Evolutionary conservation across 371 early-diverging fungal genomes (phyloP).

Genomic region (Conidiobolus incongruus): DNA sequence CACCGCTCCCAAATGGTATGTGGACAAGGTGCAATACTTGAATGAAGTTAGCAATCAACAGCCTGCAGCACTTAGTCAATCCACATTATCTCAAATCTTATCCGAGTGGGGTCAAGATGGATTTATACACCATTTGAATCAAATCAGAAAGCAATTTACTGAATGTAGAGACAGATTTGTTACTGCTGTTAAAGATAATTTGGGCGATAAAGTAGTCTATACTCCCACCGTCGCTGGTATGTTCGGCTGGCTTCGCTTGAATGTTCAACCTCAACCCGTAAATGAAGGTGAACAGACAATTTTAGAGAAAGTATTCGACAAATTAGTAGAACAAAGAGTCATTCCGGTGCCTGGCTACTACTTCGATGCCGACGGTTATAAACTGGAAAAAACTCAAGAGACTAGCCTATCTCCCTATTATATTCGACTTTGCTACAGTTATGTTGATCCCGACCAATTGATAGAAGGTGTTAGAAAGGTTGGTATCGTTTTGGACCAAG

Average conservation of each 20-base stretch:
- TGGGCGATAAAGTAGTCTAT: conserved; percentile 41
- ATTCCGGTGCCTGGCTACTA: neutral
- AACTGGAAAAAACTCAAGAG: neutral
- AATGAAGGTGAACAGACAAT: neutral
- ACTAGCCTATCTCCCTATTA: neutral
- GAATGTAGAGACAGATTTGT: conserved; percentile 37
- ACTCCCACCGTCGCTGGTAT: conserved; percentile 46
- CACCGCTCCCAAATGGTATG: conserved; percentile 37
- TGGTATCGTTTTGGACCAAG: no score
- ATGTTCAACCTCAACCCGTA: neutral
- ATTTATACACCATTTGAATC: conserved; percentile 31
- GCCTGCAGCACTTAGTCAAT: conserved; percentile 49
- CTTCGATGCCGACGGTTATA: neutral
- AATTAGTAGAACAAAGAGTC: neutral
- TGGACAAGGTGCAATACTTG: conserved; percentile 46
- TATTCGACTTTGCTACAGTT: conserved; percentile 1
- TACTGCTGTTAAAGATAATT: conserved; percentile 19
- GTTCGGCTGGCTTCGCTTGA: conserved; percentile 55
- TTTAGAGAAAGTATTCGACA: neutral
- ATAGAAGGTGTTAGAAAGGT: neutral
- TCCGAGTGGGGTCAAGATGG: conserved; percentile 38
- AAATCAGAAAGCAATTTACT: conserved; percentile 30
- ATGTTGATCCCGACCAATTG: neutral
- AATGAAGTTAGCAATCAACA: conserved; percentile 46
- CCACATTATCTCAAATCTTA: conserved; percentile 26